These are phyloP conservation scores for Atkinsonella hypoxylon DNA, from an alignment of 2,329 filamentous ascomycete genomes.

Conservation along the genomic window DNA sequence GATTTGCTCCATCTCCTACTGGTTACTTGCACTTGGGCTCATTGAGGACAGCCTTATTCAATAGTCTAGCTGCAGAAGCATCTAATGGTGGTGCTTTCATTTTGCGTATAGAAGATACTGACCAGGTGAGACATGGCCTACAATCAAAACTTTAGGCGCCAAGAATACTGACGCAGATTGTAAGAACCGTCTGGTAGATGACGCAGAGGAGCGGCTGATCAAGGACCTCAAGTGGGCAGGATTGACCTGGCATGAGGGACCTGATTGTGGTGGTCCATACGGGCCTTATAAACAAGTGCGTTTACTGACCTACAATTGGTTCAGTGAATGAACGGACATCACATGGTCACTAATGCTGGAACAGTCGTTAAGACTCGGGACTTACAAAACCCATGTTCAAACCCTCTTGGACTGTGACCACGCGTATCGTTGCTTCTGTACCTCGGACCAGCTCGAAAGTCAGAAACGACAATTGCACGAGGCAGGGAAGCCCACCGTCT, in stretches of 20 bases:
- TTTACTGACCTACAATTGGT: neutral
- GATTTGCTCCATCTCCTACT: constrained; percentile 92
- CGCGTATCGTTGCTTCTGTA: constrained; percentile 93
- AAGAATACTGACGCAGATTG: neutral
- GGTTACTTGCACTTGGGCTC: constrained; percentile 90
- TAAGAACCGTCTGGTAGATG: constrained; percentile 68
- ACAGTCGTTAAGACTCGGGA: constrained; percentile 63
- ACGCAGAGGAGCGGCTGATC: constrained; percentile 66
- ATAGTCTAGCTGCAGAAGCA: constrained; percentile 77
- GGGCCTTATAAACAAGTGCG: constrained; percentile 76
- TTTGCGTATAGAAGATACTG: constrained; percentile 87
- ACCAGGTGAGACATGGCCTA: constrained; percentile 53
- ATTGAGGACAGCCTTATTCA: constrained; percentile 86
- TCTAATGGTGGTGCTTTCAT: constrained; percentile 78
- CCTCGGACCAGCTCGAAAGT: constrained; percentile 53
- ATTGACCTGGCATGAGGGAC: constrained; percentile 88
- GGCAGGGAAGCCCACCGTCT: constrained; percentile 29
- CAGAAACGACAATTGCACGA: constrained; percentile 53
- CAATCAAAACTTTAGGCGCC: neutral
- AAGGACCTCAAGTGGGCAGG: constrained; percentile 82
- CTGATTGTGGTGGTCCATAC: constrained; percentile 65
- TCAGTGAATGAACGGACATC: neutral
- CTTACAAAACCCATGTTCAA: constrained; percentile 62
- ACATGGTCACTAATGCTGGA: neutral
- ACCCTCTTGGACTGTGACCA: constrained; percentile 56